phyloP scores from a whole-genome alignment of 345 rosid species.

The Gossypium rotundifolium region DNA sequence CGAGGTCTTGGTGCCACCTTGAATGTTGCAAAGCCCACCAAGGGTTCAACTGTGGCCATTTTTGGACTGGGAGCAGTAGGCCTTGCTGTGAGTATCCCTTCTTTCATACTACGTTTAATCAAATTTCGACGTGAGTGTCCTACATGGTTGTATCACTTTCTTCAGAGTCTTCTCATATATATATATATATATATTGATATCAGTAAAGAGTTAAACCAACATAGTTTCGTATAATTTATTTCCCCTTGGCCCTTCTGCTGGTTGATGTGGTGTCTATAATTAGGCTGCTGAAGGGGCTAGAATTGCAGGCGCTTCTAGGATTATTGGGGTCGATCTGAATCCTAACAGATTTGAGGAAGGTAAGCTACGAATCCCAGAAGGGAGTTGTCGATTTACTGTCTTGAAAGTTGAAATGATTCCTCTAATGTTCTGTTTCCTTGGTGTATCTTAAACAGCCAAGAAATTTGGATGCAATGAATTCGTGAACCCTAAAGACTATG shows the following conservation, averaged over 20 bases:
- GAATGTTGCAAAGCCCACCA: conserved; percentile 34
- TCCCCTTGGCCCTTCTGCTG: neutral
- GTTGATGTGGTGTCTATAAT: neutral
- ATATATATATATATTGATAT: no score
- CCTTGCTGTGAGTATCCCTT: conserved; percentile 27
- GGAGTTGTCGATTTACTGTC: neutral
- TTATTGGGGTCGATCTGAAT: conserved; percentile 40
- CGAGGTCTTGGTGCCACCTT: conserved; percentile 36
- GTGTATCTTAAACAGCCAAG: conserved; percentile 16
- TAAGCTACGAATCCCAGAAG: neutral
- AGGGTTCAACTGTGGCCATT: conserved; percentile 35
- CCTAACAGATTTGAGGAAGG: conserved; percentile 22
- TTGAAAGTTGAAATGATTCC: neutral
- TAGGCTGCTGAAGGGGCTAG: conserved; percentile 37
- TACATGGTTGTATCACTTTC: no score
- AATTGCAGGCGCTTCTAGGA: conserved; percentile 35
- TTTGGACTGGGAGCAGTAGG: conserved; percentile 43
- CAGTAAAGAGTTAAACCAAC: neutral
- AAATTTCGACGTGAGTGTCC: neutral
- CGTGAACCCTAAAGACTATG: conserved; percentile 35
- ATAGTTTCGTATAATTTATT: neutral
- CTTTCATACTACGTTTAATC: neutral
- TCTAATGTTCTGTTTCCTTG: neutral
- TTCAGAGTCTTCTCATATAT: no score
- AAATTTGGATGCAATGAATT: conserved; percentile 41